Percentiles rank a stretch among this genome's conserved stretches.
Evolutionary conservation across 441 rosid genomes (phyloP).

Genomic region (Codiaeum variegatum): DNA sequence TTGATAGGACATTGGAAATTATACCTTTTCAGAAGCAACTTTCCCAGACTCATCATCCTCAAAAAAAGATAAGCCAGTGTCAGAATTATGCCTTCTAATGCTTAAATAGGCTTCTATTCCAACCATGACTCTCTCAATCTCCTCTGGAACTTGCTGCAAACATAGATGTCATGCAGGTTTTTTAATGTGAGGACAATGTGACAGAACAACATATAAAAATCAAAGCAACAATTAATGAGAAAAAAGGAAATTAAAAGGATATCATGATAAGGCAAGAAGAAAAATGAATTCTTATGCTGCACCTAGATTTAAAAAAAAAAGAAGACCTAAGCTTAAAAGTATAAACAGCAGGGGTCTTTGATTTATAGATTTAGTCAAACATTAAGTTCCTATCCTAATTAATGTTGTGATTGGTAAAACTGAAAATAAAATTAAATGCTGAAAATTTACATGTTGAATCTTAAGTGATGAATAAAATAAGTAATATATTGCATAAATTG

Average conservation of each 20-base stretch:
- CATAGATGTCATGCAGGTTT: constrained; percentile 3
- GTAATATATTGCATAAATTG: too few relatives aligned
- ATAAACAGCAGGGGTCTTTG: background rate
- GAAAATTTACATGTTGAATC: too few relatives aligned
- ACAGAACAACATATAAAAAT: background rate
- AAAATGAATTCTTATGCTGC: background rate
- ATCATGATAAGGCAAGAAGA: background rate
- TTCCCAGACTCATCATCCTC: constrained; percentile 59
- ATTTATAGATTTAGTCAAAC: background rate
- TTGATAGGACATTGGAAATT: constrained; percentile 3
- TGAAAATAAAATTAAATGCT: too few relatives aligned
- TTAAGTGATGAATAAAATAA: too few relatives aligned
- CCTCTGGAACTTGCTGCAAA: constrained; percentile 95
- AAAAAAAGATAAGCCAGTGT: constrained; percentile 66
- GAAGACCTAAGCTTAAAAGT: background rate
- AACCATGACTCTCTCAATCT: constrained; percentile 89
- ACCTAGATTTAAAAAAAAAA: background rate
- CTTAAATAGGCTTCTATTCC: constrained; percentile 94
- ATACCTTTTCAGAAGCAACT: constrained; percentile 56
- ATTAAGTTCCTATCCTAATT: background rate
- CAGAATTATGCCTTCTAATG: constrained; percentile 73
- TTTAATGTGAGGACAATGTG: background rate
- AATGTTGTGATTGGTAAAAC: too few relatives aligned
- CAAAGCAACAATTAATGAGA: background rate
- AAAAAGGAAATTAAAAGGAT: background rate